Evolutionary conservation across 2,329 filamentous ascomycete genomes (phyloP), one percentile per base, ranked within the genome.

Genomic region (Cercospora zeae-maydis): DNA sequence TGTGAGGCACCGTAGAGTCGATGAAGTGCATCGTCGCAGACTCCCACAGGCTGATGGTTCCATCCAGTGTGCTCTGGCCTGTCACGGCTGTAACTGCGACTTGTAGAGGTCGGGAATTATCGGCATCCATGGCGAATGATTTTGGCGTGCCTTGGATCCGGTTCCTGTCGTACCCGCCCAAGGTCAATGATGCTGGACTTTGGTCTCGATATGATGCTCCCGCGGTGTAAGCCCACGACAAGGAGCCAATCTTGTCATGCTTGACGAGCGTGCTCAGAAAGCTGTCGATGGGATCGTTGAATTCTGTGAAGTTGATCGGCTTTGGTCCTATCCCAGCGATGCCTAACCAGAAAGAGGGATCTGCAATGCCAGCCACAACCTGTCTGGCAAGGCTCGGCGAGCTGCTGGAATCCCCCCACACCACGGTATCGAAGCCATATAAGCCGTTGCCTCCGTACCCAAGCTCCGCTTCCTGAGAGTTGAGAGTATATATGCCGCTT

Each of bases 151-250:
- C 11, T 24, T 45, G 31, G 11, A 52, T 31, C 31, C 56, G 19
- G 21, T 56, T 52, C 1, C 64, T 70, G 57, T 56, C 58, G 37
- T 61, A 58, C 4, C 78, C 78, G 56, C 77, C 77, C 2, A 80
- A 59, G 0, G 75, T 76, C 10, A 79, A 66, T 3, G 62, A 67
- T 9, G 61, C 66, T 9, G 45, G 53, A 54, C 27, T 34, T 31
- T 13, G 36, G 2, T 51, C 31, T n/a, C 86, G 82, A 71, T 91
- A 91, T 66, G 83, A 82, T 21, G 87, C 87, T 14, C 89, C 89
- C 42, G 88, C 88, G 3, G 89, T 91, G 73, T 87, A 92, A 59
- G 87, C 88, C 72, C 88, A 92, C 52, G 86, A 89, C 65, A 89
- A 81, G 72, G 88, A 91, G 1, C 88, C 86, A 55, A 91, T 88